Evolutionary conservation across 208 protist genomes (phyloP), one percentile per base, ranked within the genome.

Genomic region (Borovskyia barvae): DNA sequence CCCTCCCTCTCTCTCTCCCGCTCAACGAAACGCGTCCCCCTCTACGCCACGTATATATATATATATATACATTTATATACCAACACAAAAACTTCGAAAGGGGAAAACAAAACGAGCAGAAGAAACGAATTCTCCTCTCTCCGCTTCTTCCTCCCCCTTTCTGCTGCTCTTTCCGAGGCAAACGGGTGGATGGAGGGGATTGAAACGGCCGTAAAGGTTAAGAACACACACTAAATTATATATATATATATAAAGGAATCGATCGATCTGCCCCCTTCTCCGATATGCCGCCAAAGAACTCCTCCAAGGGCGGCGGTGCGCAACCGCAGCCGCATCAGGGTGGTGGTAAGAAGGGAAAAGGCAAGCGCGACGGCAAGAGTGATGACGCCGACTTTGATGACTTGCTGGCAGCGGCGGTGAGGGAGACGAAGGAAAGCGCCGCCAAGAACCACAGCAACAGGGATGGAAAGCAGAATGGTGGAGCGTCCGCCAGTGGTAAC

Each of bases 311-410:
- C 20, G 68, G 68, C 35, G 24, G 14, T 7, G 45, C 59, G 36
- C 45, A 60, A 41, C 66, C 58, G 39, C 49, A 55, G 17, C 6
- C n/a, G 36, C 26, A 47, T 19, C 28, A 59, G 37, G 52, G 26
- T n/a, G 29, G 53, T 36, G 42, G 33, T 22, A 77, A 74, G 37
- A 80, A 81, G 19, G 71, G 75, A 30, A 81, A 71, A 28, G 67
- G 75, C 53, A 66, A 56, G 43, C 71, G 70, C 54, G 64, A 65
- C 17, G 69, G 71, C n/a, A 55, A 58, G 45, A 64, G 74, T 40
- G 87, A 91, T 20, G 89, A 92, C 35, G n/a, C n/a, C n/a, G n/a
- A n/a, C n/a, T 91, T 92, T 50, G 89, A 93, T 55, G 71, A 81
- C 5, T 49, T 89, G 14, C 69, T 93, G 12, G 80, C 81, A 9